These are phyloP conservation scores for Pinus tabuliformis DNA, from an alignment of 75 land plant genomes.

Conservation along the genomic window DNA sequence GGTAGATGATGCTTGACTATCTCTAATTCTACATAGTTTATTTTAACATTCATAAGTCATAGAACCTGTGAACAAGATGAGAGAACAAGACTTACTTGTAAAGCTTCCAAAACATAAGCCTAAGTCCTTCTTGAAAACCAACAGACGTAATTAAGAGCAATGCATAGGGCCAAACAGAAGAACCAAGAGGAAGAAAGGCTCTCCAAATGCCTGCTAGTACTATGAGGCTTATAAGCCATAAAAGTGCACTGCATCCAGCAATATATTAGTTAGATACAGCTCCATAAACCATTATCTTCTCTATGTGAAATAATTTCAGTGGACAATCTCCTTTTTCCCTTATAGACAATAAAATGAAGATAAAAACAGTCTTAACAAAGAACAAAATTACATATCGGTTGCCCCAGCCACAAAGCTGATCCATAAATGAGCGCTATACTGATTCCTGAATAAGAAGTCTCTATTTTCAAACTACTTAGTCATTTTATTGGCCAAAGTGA, in stretches of 20 bases:
- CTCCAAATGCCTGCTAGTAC: conserved; percentile 76
- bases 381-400: not conserved
- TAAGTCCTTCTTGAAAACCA: conserved; percentile 73
- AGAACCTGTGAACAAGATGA: not conserved
- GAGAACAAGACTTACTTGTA: conserved; percentile 66
- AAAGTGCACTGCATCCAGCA: conserved; percentile 61
- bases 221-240: conserved; percentile 91
- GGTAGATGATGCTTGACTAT: not conserved
- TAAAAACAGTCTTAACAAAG: not conserved
- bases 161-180: conserved; percentile 57
- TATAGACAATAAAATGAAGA: not conserved
- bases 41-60: not conserved
- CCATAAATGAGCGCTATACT: not conserved
- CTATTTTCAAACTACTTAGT: not conserved
- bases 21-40: not conserved
- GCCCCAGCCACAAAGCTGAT: not conserved
- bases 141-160: conserved; percentile 66
- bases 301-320: not conserved
- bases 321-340: not conserved
- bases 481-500: not conserved
- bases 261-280: conserved; percentile 3
- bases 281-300: not conserved
- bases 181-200: conserved; percentile 87
- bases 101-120: conserved; percentile 74
- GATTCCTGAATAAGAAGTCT: not conserved